A percentile compares a stretch with the other conserved stretches of the same genome.
Evolutionary conservation across 2,329 filamentous ascomycete genomes (phyloP).

Genomic region (Cryphonectria carpinicola): DNA sequence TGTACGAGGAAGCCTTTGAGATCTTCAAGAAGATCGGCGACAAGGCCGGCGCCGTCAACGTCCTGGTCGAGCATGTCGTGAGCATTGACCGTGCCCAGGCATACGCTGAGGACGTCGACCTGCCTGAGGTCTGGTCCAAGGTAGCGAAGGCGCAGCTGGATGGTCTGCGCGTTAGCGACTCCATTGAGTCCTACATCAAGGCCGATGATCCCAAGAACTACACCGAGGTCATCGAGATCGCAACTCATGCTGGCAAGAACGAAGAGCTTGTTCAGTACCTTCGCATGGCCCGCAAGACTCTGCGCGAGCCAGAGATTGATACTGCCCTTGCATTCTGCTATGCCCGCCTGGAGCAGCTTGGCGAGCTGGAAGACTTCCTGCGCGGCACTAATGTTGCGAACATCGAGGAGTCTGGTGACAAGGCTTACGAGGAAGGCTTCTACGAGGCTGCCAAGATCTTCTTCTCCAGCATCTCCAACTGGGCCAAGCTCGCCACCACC

Average conservation of each 20-base stretch:
- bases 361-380: conserved; percentile 95
- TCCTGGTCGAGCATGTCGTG: conserved; percentile 94
- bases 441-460: conserved; percentile 99
- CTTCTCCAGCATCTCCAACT: conserved; percentile 97
- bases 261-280: conserved; percentile 96
- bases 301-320: conserved; percentile 91
- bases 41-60: conserved; percentile 83
- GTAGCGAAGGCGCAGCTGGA: conserved; percentile 98
- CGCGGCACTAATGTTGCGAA: conserved; percentile 92
- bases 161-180: conserved; percentile 87
- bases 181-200: conserved; percentile 96
- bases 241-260: conserved; percentile 93
- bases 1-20: conserved; percentile 96
- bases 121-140: conserved; percentile 96
- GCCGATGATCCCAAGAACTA: conserved; percentile 93
- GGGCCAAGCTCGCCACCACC: conserved; percentile 97
- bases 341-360: conserved; percentile 86
- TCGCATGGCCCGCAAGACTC: conserved; percentile 95
- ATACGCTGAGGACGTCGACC: conserved; percentile 91
- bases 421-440: conserved; percentile 91
- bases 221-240: conserved; percentile 93
- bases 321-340: conserved; percentile 93
- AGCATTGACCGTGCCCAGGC: conserved; percentile 97
- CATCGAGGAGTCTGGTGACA: conserved; percentile 95
- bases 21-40: conserved; percentile 98